Base-by-base conservation (phyloP, 345 rosid genomes). In the Eutrema japonicum region DNA sequence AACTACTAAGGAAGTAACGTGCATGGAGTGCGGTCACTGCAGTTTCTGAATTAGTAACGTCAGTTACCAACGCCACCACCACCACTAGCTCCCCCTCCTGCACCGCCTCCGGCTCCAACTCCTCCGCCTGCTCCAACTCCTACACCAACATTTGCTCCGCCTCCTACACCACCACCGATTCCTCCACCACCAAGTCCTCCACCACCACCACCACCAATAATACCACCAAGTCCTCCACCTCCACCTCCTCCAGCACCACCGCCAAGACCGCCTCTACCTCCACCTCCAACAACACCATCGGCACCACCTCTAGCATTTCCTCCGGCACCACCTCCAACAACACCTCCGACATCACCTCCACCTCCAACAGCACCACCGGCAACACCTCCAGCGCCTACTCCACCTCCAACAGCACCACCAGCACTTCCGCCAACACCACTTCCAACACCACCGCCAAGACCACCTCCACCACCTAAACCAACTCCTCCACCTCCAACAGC, bases 201-300 rank as follows among this genome's bases (percentile, higher is more conserved):
- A 22, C 26, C 26, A 1, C 26, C 26, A 18, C 22, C 22, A 0
- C 22, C 22, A 0, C 22, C 22, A 18, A 18, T 1, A 18, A 0
- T 1, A 18, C 22, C 22, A 22, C 26, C 26, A 22, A 22, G 22
- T 0, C 22, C 64, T 5, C 70, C 71, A 8, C 47, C 54, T 7
- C 85, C 86, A 64, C 59, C 65, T 29, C 88, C 88, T 0, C 36
- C 56, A 2, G 27, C 36, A 29, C 36, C 36, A 52, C 57, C 13
- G 8, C 57, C 57, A 29, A 29, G 8, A 27, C 35, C 32, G 0
- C 32, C 32, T 2, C 32, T 2, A 30, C 32, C 32, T 49, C 30
- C 22, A 22, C 26, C 26, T 22, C 26, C 26, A 0, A 22, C 26
- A 22, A 2, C 26, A 22, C 26, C 26, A 22, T 2, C 26, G 1